These are phyloP conservation scores for Clausena lansium DNA, from an alignment of 345 rosid genomes.

Conservation along the genomic window DNA sequence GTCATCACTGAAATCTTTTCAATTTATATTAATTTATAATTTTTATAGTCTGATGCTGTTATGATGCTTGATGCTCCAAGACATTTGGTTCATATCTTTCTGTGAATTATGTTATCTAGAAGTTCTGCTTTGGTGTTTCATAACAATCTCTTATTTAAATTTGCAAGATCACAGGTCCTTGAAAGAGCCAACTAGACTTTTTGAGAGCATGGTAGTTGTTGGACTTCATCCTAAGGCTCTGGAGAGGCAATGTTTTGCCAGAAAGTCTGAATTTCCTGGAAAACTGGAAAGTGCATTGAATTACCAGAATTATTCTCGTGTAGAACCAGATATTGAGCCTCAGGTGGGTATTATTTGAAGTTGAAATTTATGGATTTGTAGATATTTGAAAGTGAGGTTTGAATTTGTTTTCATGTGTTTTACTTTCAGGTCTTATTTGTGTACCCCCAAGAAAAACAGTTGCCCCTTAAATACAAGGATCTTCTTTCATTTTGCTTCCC, in stretches of 20 bases:
- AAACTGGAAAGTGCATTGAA: constrained; percentile 50
- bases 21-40: not conserved
- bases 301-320: constrained; percentile 64
- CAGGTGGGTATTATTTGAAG: constrained; percentile 47
- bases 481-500: constrained; percentile 94
- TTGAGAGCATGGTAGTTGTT: constrained; percentile 92
- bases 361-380: not conserved
- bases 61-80: not conserved
- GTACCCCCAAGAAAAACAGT: constrained; percentile 82
- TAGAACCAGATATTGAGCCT: constrained; percentile 80
- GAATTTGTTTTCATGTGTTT: constrained; percentile 21
- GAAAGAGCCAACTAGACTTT: constrained; percentile 78
- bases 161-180: constrained; percentile 79
- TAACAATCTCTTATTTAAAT: constrained; percentile 22
- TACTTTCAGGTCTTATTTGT: constrained; percentile 77
- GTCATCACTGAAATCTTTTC: not conserved
- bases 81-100: not conserved
- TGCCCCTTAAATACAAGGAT: constrained; percentile 83
- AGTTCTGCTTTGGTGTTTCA: not conserved
- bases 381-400: not conserved
- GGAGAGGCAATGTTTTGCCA: constrained; percentile 58
- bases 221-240: constrained; percentile 93
- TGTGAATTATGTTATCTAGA: not conserved
- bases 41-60: not conserved
- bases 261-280: constrained; percentile 66